Evolutionary conservation across 441 rosid species (phyloP).

Genomic region (Macaranga tanarius): DNA sequence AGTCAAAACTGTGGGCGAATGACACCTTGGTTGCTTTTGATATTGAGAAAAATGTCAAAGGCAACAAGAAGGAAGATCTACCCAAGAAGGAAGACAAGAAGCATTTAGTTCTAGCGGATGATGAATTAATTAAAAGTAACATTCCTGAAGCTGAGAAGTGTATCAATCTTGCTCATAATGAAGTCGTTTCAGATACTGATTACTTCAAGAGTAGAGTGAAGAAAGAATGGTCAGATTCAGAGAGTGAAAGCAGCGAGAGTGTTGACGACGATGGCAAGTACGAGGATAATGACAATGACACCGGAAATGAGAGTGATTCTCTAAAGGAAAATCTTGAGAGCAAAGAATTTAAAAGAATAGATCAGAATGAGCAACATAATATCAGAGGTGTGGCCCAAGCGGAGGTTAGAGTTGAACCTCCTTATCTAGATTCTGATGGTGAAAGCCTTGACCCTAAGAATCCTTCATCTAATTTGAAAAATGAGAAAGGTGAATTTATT

Average conservation of each 20-base stretch:
- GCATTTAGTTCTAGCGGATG: slow-evolving; percentile 22
- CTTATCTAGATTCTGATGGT: slow-evolving; percentile 37
- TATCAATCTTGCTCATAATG: slow-evolving; percentile 38
- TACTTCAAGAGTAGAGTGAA: slow-evolving; percentile 88
- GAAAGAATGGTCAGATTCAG: slow-evolving; percentile 76
- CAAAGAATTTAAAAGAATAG: slow-evolving; percentile 19
- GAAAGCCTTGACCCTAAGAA: slow-evolving; percentile 38
- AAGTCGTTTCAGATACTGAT: slow-evolving; percentile 75
- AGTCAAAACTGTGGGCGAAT: slow-evolving; percentile 81
- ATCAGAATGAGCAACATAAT: slow-evolving; percentile 21
- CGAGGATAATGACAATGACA: slow-evolving; percentile 19
- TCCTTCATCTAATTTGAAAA: slow-evolving; percentile 33
- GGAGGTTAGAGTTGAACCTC: slow-evolving; percentile 37
- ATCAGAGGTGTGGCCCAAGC: slow-evolving; percentile 25
- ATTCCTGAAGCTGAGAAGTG: slow-evolving; percentile 31
- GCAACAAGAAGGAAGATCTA: slow-evolving; percentile 27
- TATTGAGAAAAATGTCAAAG: slow-evolving; percentile 28
- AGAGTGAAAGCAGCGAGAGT: slow-evolving; percentile 55
- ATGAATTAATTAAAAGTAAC: slow-evolving; percentile 28
- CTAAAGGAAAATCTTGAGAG: slow-evolving; percentile 18
- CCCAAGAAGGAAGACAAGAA: slow-evolving; percentile 34
- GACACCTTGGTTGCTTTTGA: slow-evolving; percentile 45
- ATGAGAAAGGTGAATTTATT: slow-evolving; percentile 41
- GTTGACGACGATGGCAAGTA: slow-evolving; percentile 29
- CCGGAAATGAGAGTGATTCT: slow-evolving; percentile 23